phyloP scores from a whole-genome alignment of 2,329 filamentous ascomycete species.

The Exophiala viscosa region DNA sequence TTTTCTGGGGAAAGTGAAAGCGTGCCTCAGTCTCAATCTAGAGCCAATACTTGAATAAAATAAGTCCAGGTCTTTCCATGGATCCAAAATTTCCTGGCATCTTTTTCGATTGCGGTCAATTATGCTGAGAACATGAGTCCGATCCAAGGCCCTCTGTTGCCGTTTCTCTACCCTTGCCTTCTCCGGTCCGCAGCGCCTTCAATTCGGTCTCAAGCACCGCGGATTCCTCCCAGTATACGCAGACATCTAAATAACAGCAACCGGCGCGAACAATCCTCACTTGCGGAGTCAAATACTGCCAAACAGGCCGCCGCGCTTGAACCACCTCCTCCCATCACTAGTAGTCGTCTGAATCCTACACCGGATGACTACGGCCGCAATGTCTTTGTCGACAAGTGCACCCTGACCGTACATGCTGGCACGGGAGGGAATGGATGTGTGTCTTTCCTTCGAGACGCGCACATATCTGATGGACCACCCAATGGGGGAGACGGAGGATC shows the following conservation, averaged over 20 bases:
- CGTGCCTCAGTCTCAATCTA: too few species aligned
- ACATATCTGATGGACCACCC: conserved; percentile 78
- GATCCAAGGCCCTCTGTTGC: conserved; percentile 28
- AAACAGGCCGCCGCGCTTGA: conserved; percentile 14
- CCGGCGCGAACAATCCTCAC: conserved; percentile 1
- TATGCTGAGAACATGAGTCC: conserved; percentile 21
- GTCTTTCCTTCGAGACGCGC: conserved; percentile 89
- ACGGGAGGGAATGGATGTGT: conserved; percentile 87
- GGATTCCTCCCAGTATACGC: conserved; percentile 18
- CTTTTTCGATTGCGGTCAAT: too few species aligned
- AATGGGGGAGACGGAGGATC: conserved; percentile 93
- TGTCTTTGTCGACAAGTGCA: conserved; percentile 82
- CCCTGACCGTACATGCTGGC: conserved; percentile 72
- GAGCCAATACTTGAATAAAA: not conserved
- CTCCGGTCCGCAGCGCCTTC: conserved; percentile 19
- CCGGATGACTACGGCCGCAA: conserved; percentile 80
- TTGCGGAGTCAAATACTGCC: conserved; percentile 24
- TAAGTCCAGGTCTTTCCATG: not conserved
- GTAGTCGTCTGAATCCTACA: conserved; percentile 66
- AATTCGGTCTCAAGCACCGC: conserved; percentile 9
- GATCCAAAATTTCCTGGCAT: too few species aligned
- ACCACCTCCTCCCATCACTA: conserved; percentile 23
- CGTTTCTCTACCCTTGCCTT: conserved; percentile 36
- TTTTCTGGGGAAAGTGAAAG: too few species aligned
- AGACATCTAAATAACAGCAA: conserved; percentile 10